Evolutionary conservation across 2,329 filamentous ascomycete species (phyloP), one percentile per base, ranked within the genome.

Genomic region (Cytospora paraplurivora): DNA sequence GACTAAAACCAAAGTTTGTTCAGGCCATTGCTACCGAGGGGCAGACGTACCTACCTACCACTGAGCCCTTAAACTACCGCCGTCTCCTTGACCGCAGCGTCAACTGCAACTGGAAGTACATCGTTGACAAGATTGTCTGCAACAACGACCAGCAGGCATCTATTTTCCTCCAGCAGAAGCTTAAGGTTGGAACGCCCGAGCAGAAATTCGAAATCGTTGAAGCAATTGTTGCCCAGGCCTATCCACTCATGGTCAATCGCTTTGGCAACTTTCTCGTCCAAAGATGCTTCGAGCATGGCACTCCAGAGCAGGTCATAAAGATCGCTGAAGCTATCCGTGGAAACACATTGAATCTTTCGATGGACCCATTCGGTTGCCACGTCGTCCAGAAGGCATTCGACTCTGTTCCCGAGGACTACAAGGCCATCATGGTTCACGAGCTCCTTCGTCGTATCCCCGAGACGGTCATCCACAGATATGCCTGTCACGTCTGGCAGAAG

Each of bases 401-500:
- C 75, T 96, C 91, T 61, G 95, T 99, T 34, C 92, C 95, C 0
- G 96, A 99, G 75, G 91, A 97, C 70, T 96, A 97, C 83, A 99
- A 99, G 78, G 92, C 93, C 13, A 89, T 95, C 74, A 98, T 99
- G 93, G 95, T 99, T n/a, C 92, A 96, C 73, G 95, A 99, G 74
- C 84, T 99, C 33, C 87, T 99, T 63, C 92, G 93, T 66, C 89
- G 93, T 62, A 99, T 99, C 68, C 95, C 94, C 0, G 94, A 99
- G 77, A 99, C 95, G 2, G 93, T 99, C 68, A 95, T 99, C 73
- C 96, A 99, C 78, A 91, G 96, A 69, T 99, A 99, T 78, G 95
- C 95, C 64, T 99, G 95, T 73, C 95, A 99, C 76, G 95, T 99
- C 67, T 99, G 95, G 95, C 95, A 99, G 81, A 99, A 99, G 81